Percentiles rank a stretch among this genome's conserved stretches.
These are phyloP conservation scores for Phoma sp. DNA, from an alignment of 2,329 filamentous ascomycete species.

Conservation along the genomic window DNA sequence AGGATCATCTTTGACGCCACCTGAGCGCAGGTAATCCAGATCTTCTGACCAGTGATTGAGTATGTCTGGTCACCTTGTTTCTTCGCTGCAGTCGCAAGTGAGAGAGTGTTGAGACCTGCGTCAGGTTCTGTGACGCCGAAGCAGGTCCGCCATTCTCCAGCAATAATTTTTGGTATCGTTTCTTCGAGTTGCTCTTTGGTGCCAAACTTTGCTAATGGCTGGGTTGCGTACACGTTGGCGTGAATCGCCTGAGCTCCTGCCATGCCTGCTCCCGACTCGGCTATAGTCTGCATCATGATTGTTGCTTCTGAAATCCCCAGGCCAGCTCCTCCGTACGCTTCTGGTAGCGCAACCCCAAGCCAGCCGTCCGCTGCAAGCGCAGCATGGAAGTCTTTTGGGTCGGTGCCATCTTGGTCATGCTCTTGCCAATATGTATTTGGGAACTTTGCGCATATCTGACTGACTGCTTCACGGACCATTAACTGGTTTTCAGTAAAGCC, in stretches of 20 bases:
- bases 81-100: slow-evolving; percentile 56
- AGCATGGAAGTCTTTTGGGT: slow-evolving; percentile 77
- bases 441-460: slow-evolving; percentile 71
- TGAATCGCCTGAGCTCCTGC: slow-evolving; percentile 67
- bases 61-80: slow-evolving; percentile 66
- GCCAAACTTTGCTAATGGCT: slow-evolving; percentile 75
- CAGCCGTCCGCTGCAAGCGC: slow-evolving; percentile 77
- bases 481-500: slow-evolving; percentile 76
- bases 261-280: slow-evolving; percentile 80
- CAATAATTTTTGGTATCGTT: slow-evolving; percentile 73
- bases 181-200: slow-evolving; percentile 66
- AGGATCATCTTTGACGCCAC: slow-evolving; percentile 84
- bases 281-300: slow-evolving; percentile 86
- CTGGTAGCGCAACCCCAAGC: slow-evolving; percentile 80
- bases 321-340: slow-evolving; percentile 74
- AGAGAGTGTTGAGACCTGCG: slow-evolving; percentile 77
- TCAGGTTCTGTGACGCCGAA: slow-evolving; percentile 88
- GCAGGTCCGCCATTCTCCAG: slow-evolving; percentile 73
- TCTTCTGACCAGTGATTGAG: slow-evolving; percentile 77
- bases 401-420: slow-evolving; percentile 70
- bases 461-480: slow-evolving; percentile 72
- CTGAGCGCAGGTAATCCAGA: slow-evolving; percentile 88
- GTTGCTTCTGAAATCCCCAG: slow-evolving; percentile 81
- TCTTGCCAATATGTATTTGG: slow-evolving; percentile 78
- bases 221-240: slow-evolving; percentile 74